These are phyloP conservation scores for Neurospora sp. DNA, from an alignment of 495 filamentous ascomycete species.

Conservation along the genomic window DNA sequence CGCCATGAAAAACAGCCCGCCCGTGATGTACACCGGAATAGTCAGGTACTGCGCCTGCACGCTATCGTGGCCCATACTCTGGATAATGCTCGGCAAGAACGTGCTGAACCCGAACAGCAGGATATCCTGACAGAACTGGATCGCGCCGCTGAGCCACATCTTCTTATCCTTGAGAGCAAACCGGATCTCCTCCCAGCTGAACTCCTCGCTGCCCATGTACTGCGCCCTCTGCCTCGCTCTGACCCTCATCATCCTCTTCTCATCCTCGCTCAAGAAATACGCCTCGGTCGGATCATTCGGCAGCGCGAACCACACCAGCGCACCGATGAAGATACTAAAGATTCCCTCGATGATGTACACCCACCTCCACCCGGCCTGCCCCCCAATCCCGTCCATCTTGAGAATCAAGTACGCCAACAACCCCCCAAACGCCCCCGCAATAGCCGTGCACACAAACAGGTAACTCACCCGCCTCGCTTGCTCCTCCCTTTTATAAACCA, in stretches of 20 bases:
- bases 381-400: slow-evolving; percentile 57
- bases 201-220: slow-evolving; percentile 38
- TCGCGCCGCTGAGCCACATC: slow-evolving; percentile 29
- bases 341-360: slow-evolving; percentile 69
- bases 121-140: slow-evolving; percentile 44
- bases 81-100: slow-evolving; percentile 48
- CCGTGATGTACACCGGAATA: slow-evolving; percentile 29
- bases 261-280: slow-evolving; percentile 40
- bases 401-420: slow-evolving; percentile 60
- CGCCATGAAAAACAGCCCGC: slow-evolving; percentile 32
- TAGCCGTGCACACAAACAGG: slow-evolving; percentile 71
- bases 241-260: slow-evolving; percentile 42
- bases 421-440: slow-evolving; percentile 72
- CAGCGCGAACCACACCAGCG: slow-evolving; percentile 50
- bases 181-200: slow-evolving; percentile 42
- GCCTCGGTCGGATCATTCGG: slow-evolving; percentile 40
- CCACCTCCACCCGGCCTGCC: slow-evolving; percentile 64
- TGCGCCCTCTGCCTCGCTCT: slow-evolving; percentile 22
- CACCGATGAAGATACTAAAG: slow-evolving; percentile 53
- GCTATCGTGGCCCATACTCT: slow-evolving; percentile 40
- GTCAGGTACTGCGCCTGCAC: slow-evolving; percentile 34
- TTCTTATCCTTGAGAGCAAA: slow-evolving; percentile 29
- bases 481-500: slow-evolving; percentile 54
- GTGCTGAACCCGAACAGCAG: slow-evolving; percentile 51
- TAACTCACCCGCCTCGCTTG: slow-evolving; percentile 50